These are phyloP conservation scores for Monilinia polystroma DNA, from an alignment of 2,329 filamentous ascomycete genomes.

Conservation along the genomic window DNA sequence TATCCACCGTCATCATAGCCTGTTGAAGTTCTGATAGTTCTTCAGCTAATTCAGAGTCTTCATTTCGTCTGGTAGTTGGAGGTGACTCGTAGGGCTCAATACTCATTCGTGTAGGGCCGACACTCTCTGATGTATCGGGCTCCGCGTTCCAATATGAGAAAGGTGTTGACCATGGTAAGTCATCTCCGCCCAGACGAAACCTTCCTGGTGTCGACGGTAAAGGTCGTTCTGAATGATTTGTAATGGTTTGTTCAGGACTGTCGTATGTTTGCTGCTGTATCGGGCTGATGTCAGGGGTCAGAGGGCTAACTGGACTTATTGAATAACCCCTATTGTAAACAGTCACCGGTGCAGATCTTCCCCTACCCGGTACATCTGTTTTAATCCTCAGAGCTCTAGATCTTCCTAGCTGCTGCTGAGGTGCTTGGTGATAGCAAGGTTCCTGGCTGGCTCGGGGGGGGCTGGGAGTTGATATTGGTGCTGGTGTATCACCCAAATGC, in stretches of 20 bases:
- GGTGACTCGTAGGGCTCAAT: slow-evolving; percentile 1
- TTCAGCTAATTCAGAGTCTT: slow-evolving; percentile 36
- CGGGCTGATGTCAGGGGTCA: slow-evolving; percentile 26
- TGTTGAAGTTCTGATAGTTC: slow-evolving; percentile 37
- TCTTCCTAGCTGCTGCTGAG: slow-evolving; percentile 19
- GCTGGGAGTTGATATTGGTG: slow-evolving; percentile 18
- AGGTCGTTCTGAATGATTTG: slow-evolving; percentile 24
- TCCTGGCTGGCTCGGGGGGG: not conserved
- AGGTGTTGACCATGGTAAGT: slow-evolving; percentile 39
- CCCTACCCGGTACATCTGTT: slow-evolving; percentile 28
- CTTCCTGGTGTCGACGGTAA: slow-evolving; percentile 37
- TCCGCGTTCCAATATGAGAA: slow-evolving; percentile 34
- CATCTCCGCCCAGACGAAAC: slow-evolving; percentile 40
- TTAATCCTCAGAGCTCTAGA: slow-evolving; percentile 24
- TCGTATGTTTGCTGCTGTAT: slow-evolving; percentile 26
- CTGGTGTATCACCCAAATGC: slow-evolving; percentile 9
- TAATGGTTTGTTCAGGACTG: slow-evolving; percentile 14
- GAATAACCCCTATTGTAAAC: slow-evolving; percentile 28
- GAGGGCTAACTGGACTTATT: slow-evolving; percentile 28
- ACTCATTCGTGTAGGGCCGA: not conserved
- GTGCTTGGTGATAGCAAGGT: slow-evolving; percentile 10
- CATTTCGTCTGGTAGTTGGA: slow-evolving; percentile 27
- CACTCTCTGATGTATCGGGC: slow-evolving; percentile 11
- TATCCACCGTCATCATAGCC: slow-evolving; percentile 41
- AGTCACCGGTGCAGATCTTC: slow-evolving; percentile 36